Conservation (phyloP, 176 grass and related monocot species). For the Thinopyrum elongatum region DNA sequence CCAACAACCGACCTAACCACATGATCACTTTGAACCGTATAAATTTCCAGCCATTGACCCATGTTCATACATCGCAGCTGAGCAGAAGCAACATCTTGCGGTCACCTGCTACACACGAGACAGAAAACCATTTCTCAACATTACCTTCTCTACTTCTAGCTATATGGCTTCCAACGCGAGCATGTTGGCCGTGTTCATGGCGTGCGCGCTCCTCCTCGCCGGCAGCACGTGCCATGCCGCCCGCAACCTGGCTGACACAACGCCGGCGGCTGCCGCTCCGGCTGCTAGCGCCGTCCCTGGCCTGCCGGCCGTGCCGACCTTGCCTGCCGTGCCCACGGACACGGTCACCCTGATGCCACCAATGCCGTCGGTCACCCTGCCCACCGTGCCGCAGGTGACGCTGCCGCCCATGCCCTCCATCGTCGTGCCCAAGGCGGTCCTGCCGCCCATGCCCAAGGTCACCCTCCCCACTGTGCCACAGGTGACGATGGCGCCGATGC, state of each 20-base stretch:
- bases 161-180: background rate
- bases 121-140: no score
- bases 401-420: conserved; percentile 9
- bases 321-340: background rate
- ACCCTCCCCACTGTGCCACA: background rate
- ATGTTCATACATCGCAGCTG: background rate
- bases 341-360: background rate
- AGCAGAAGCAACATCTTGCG: background rate
- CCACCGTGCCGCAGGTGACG: conserved; percentile 2
- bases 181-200: conserved; percentile 14
- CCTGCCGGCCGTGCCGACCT: background rate
- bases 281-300: background rate
- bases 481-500: background rate
- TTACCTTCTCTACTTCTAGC: no score
- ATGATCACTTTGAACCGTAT: background rate
- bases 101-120: background rate
- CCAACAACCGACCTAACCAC: conserved; percentile 1
- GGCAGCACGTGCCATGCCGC: conserved; percentile 7
- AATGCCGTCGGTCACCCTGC: background rate
- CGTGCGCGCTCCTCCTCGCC: background rate
- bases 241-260: background rate
- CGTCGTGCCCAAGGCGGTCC: background rate
- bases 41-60: background rate
- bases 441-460: background rate
- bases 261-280: background rate